Evolutionary conservation across 441 rosid genomes (phyloP).

Genomic region (Rhodomyrtus psidioides): DNA sequence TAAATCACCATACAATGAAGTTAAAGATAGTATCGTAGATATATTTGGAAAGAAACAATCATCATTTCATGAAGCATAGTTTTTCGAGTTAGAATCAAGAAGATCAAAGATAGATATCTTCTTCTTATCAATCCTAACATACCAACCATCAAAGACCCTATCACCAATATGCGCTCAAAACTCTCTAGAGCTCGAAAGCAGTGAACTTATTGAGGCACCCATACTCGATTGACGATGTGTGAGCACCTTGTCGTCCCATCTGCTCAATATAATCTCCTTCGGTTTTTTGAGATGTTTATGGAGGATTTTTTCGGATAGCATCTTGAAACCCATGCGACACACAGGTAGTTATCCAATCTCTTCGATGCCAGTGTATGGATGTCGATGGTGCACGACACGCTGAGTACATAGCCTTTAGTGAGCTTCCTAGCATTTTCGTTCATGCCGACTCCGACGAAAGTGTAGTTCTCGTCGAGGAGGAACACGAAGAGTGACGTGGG

Average conservation of each 20-base stretch:
- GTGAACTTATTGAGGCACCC: constrained; percentile 9
- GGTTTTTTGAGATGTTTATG: neutral
- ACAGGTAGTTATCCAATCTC: neutral
- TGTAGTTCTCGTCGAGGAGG: neutral
- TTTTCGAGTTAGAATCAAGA: no score
- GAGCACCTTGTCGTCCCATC: neutral
- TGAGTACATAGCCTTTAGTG: neutral
- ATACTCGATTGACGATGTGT: neutral
- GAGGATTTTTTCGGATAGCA: neutral
- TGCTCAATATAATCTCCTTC: no score
- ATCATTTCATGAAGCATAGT: no score
- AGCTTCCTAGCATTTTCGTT: neutral
- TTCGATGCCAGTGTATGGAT: neutral
- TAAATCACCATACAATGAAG: no score
- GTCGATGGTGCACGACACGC: neutral
- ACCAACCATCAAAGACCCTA: no score
- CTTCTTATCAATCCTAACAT: no score
- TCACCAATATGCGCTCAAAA: no score
- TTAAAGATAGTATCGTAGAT: no score
- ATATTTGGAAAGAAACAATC: no score
- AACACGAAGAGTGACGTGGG: neutral
- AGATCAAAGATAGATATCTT: no score
- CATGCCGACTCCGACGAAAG: constrained; percentile 2
- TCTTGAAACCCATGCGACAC: neutral
- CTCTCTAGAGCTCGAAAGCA: neutral